phyloP scores from a whole-genome alignment of 345 rosid species.

The Syzygium grande region DNA sequence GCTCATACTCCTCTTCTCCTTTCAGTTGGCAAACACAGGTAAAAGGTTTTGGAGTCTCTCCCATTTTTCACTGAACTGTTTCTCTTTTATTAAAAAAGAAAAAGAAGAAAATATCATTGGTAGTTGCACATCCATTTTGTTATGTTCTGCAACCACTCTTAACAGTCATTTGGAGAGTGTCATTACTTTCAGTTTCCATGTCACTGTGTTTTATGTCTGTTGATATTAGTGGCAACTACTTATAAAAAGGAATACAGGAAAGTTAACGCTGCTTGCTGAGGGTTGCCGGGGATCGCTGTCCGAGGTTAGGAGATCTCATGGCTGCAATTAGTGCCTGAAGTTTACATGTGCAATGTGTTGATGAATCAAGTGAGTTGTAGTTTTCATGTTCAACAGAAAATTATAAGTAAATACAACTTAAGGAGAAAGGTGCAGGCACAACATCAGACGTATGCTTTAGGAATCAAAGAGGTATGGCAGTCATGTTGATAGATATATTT shows the following conservation, averaged over 20 bases:
- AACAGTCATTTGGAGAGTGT: neutral
- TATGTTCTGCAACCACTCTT: neutral
- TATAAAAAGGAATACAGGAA: conserved; percentile 39
- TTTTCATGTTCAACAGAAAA: conserved; percentile 30
- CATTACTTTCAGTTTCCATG: neutral
- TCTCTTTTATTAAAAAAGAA: neutral
- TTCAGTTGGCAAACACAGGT: neutral
- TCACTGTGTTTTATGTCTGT: neutral
- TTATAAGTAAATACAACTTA: conserved; percentile 57
- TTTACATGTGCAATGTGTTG: neutral
- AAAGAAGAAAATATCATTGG: neutral
- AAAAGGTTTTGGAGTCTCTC: neutral
- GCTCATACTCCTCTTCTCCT: neutral
- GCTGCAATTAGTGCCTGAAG: conserved; percentile 4
- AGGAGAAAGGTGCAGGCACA: conserved; percentile 79
- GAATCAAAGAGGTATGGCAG: conserved; percentile 75
- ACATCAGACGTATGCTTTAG: conserved; percentile 95
- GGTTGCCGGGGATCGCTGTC: conserved; percentile 98
- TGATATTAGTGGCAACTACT: neutral
- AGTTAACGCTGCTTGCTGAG: conserved; percentile 72
- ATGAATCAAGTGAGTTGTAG: neutral
- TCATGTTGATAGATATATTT: neutral
- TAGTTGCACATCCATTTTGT: neutral
- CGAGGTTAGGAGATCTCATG: conserved; percentile 43
- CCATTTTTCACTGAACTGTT: neutral